Percentiles rank a stretch among this genome's conserved stretches.
Conservation (phyloP, 768 basidiomycete genomes). For the Roridomyces roridus region DNA sequence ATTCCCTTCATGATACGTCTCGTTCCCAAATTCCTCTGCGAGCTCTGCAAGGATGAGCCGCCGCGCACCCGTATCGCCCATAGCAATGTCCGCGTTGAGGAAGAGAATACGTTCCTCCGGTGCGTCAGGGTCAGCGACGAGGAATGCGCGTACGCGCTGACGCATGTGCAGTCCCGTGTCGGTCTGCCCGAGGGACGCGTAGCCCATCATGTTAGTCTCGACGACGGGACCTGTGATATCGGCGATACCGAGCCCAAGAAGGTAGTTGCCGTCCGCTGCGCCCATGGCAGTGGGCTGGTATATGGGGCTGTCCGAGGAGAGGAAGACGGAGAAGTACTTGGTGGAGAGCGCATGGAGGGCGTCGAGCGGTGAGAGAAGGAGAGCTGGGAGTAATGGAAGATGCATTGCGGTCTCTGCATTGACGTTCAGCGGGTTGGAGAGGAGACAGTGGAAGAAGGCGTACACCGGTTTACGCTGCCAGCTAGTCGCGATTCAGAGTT, state of each 20-base stretch:
- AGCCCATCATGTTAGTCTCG: slow-evolving; percentile 67
- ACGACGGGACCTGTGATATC: slow-evolving; percentile 48
- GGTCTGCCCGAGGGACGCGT: slow-evolving; percentile 51
- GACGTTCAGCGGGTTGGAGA: too few relatives aligned
- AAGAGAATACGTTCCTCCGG: slow-evolving; percentile 8
- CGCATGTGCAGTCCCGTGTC: slow-evolving; percentile 63
- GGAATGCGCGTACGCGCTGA: slow-evolving; percentile 59
- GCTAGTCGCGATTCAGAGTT: too few relatives aligned
- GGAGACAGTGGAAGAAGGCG: too few relatives aligned
- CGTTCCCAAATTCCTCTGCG: slow-evolving; percentile 56
- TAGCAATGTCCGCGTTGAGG: slow-evolving; percentile 24
- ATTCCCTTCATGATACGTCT: slow-evolving; percentile 69
- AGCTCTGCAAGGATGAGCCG: slow-evolving; percentile 70
- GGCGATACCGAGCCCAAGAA: slow-evolving; percentile 20
- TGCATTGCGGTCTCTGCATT: slow-evolving; percentile 18
- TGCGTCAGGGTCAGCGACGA: slow-evolving; percentile 47
- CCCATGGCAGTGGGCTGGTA: neutral
- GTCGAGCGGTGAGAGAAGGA: slow-evolving; percentile 21
- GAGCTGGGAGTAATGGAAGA: slow-evolving; percentile 9
- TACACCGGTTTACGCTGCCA: too few relatives aligned
- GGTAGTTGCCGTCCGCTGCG: slow-evolving; percentile 4
- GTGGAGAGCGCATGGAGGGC: slow-evolving; percentile 7
- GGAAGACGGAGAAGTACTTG: neutral
- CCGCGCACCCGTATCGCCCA: slow-evolving; percentile 68
- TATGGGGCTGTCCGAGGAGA: neutral